Conservation (phyloP, 805 yeast species). For the Pichia sporocuriosa region DNA sequence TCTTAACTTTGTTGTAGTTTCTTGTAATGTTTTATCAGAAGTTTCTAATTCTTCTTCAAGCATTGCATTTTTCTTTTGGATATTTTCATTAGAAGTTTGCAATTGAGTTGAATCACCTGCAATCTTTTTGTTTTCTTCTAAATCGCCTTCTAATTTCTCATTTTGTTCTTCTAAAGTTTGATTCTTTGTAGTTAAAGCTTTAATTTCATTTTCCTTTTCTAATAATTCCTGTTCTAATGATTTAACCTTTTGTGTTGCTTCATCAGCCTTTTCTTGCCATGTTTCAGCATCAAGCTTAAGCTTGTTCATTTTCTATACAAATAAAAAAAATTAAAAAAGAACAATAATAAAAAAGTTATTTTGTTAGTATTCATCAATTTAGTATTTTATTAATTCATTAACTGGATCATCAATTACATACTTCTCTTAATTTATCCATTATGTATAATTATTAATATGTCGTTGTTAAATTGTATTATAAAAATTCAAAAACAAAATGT, state of each 20-base stretch:
- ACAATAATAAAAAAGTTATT: not conserved
- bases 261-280: conserved; percentile 97
- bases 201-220: conserved; percentile 92
- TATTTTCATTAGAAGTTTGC: conserved; percentile 84
- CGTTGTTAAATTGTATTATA: too few species aligned
- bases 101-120: conserved; percentile 88
- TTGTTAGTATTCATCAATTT: conserved; percentile 1
- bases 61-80: conserved; percentile 80
- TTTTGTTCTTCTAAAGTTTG: conserved; percentile 77
- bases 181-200: conserved; percentile 87
- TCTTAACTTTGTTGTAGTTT: conserved; percentile 88
- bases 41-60: conserved; percentile 89
- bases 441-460: too few species aligned
- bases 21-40: conserved; percentile 85
- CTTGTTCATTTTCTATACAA: conserved; percentile 78
- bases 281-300: conserved; percentile 92
- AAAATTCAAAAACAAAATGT: not conserved
- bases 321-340: not conserved
- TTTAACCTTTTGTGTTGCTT: conserved; percentile 71
- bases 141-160: conserved; percentile 69
- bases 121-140: conserved; percentile 70
- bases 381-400: too few species aligned
- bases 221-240: conserved; percentile 85
- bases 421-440: conserved; percentile 47
- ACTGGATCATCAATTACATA: conserved; percentile 22